Conservation (phyloP, 495 filamentous ascomycete species). For the Sordaria brevicollis region DNA sequence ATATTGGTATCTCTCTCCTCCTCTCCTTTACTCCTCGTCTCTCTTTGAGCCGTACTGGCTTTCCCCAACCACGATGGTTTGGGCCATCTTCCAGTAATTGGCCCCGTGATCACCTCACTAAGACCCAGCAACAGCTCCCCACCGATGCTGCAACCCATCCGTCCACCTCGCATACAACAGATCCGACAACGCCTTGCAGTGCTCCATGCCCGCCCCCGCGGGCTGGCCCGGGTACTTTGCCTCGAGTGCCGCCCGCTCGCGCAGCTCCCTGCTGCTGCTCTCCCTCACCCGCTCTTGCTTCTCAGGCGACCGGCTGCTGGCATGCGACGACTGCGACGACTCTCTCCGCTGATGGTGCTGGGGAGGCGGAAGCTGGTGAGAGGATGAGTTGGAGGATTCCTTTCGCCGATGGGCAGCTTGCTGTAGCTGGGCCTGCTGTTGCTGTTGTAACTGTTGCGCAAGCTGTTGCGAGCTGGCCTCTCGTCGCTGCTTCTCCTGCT, state of each 20-base stretch:
- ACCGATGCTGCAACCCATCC: constrained; percentile 70
- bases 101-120: neutral
- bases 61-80: neutral
- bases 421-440: neutral
- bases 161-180: constrained; percentile 85
- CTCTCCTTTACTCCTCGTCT: neutral
- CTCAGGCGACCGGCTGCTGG: constrained; percentile 5
- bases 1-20: neutral
- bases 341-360: constrained; percentile 3
- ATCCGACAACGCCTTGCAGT: constrained; percentile 79
- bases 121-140: constrained; percentile 32
- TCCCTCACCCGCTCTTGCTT: constrained; percentile 3
- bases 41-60: neutral
- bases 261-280: constrained; percentile 20
- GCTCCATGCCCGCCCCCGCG: constrained; percentile 70
- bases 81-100: too few species aligned
- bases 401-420: neutral
- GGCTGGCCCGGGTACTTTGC: constrained; percentile 38
- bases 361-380: constrained; percentile 4
- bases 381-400: neutral
- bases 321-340: neutral
- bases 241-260: constrained; percentile 38
- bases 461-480: neutral
- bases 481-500: neutral
- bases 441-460: neutral